phyloP scores from a whole-genome alignment of 2,329 filamentous ascomycete genomes.

The Diplodia intermedia region DNA sequence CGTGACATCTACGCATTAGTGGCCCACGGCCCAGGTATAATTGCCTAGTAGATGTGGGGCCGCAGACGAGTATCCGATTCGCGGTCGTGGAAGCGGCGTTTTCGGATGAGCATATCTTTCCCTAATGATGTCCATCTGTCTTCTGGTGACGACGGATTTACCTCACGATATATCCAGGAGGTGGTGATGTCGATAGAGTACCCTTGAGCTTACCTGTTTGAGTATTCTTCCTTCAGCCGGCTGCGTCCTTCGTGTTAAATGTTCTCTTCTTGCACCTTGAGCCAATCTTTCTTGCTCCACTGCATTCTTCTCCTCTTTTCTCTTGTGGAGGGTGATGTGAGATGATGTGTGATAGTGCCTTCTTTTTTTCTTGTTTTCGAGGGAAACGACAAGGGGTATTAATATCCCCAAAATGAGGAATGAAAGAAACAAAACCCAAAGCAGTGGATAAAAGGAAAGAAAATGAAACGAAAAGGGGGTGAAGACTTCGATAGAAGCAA shows the following conservation, averaged over 20 bases:
- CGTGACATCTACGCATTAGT: not conserved
- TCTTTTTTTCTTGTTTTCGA: conserved; percentile 26
- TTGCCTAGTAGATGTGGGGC: not conserved
- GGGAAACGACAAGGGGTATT: conserved; percentile 12
- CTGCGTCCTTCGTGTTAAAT: not conserved
- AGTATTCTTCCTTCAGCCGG: not conserved
- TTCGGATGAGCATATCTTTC: not conserved
- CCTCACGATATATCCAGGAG: not conserved
- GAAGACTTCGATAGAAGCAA: not conserved
- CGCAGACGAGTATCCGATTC: not conserved
- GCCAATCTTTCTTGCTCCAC: conserved; percentile 4
- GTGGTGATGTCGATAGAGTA: not conserved
- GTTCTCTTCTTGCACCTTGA: conserved; percentile 2
- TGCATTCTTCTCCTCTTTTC: not conserved
- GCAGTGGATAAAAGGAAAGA: not conserved
- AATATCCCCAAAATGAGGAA: conserved; percentile 6
- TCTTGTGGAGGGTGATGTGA: not conserved
- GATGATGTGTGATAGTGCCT: conserved; percentile 17
- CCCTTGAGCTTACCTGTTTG: not conserved
- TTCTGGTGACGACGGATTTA: not conserved
- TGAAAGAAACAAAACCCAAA: not conserved
- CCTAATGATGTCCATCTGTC: not conserved
- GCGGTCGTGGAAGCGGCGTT: not conserved
- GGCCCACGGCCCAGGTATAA: not conserved
- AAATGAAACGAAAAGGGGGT: not conserved